A percentile compares a stretch with the other conserved stretches of the same genome.
These are phyloP conservation scores for Rubia occidens DNA, from an alignment of 305 asterid species.

Conservation along the genomic window DNA sequence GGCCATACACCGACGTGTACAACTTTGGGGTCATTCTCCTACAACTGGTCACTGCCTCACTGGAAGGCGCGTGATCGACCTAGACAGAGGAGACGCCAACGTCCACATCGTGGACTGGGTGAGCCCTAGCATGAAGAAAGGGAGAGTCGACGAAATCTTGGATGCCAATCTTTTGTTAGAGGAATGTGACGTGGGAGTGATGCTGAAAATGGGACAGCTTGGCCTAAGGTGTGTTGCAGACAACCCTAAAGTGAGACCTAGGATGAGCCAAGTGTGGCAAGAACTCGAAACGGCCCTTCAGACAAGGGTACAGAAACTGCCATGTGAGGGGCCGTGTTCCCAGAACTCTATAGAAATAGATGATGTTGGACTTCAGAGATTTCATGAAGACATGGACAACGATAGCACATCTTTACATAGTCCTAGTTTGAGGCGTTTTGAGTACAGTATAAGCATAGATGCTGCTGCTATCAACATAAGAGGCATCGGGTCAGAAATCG, in stretches of 20 bases:
- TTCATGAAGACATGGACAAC: conserved; percentile 44
- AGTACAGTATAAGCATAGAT: conserved; percentile 32
- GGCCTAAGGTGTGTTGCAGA: conserved; percentile 54
- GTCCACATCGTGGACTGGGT: conserved; percentile 66
- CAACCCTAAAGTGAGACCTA: conserved; percentile 62
- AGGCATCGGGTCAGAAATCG: neutral
- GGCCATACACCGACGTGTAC: conserved; percentile 61
- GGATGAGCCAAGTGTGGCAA: conserved; percentile 53
- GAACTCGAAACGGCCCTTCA: conserved; percentile 44
- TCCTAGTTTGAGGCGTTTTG: conserved; percentile 56
- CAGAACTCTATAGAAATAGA: conserved; percentile 37
- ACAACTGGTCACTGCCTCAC: conserved; percentile 68
- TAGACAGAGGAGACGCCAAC: conserved; percentile 24
- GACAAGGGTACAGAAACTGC: conserved; percentile 9
- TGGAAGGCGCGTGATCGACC: conserved; percentile 55
- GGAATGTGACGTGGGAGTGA: conserved; percentile 51
- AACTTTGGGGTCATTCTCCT: conserved; percentile 72
- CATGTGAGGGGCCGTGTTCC: neutral
- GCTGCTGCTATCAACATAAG: conserved; percentile 22
- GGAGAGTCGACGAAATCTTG: conserved; percentile 41
- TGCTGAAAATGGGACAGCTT: conserved; percentile 59
- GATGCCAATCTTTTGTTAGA: conserved; percentile 49
- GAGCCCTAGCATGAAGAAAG: conserved; percentile 42
- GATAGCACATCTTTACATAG: conserved; percentile 47
- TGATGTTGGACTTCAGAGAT: conserved; percentile 50